Conservation (phyloP, 805 yeast species). For the Hanseniaspora nectarophila region DNA sequence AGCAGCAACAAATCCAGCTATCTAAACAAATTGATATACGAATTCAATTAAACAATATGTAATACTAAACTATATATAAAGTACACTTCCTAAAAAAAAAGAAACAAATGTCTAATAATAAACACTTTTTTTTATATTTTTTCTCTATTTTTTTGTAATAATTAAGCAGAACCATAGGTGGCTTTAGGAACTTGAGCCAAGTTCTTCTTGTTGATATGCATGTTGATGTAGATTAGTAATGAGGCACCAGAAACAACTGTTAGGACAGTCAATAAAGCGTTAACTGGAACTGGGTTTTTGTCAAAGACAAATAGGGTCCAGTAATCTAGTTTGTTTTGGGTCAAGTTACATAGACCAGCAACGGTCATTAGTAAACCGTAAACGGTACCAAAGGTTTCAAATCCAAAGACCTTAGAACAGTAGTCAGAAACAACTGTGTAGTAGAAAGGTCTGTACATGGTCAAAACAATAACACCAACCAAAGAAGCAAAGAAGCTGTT, state of each 20-base stretch:
- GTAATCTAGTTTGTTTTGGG: conserved; percentile 58
- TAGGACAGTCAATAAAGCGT: conserved; percentile 39
- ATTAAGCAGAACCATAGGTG: conserved; percentile 11
- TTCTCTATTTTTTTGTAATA: too few relatives aligned
- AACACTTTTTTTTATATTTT: too few relatives aligned
- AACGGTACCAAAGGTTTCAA: conserved; percentile 79
- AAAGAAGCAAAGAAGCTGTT: conserved; percentile 38
- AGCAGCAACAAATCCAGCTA: conserved; percentile 14
- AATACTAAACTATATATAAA: too few relatives aligned
- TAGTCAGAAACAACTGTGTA: conserved; percentile 88
- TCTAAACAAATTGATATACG: conserved; percentile 1
- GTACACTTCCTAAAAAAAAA: too few relatives aligned
- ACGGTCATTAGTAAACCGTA: conserved; percentile 77
- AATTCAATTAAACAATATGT: background rate
- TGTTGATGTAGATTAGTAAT: conserved; percentile 4
- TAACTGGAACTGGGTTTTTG: conserved; percentile 74
- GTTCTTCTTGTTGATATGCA: background rate
- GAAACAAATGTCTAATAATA: too few relatives aligned
- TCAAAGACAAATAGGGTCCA: conserved; percentile 55
- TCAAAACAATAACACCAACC: conserved; percentile 58
- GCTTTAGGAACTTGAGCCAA: background rate
- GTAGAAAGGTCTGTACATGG: conserved; percentile 78
- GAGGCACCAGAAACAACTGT: conserved; percentile 34
- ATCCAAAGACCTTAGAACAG: conserved; percentile 87
- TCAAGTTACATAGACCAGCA: conserved; percentile 68